Percentiles rank a stretch among this genome's conserved stretches.
Evolutionary conservation across 306 rosid species (phyloP).

Genomic region (Macrotyloma uniflorum): DNA sequence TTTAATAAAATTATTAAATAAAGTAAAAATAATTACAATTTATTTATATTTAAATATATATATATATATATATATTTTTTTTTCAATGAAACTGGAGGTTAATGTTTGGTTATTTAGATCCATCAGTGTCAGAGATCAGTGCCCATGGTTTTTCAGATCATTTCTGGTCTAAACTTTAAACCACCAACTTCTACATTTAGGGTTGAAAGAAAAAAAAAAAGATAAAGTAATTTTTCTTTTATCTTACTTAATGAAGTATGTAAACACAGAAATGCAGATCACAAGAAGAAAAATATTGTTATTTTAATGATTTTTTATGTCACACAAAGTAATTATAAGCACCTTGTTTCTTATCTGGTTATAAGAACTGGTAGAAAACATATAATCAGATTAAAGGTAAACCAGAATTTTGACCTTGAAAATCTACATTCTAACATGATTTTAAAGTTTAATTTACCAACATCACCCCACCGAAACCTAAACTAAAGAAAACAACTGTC

Average conservation of each 20-base stretch:
- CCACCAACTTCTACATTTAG: conserved; percentile 42
- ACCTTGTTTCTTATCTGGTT: background rate
- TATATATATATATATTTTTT: too few species aligned
- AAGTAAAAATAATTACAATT: too few species aligned
- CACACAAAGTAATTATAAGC: too few species aligned
- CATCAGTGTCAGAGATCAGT: background rate
- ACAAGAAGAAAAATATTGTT: too few species aligned
- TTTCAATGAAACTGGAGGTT: background rate
- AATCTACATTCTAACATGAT: too few species aligned
- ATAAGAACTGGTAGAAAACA: too few species aligned
- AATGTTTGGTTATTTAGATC: conserved; percentile 9
- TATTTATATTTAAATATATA: too few species aligned
- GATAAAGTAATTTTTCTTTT: background rate
- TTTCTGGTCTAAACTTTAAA: conserved; percentile 47
- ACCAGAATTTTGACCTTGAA: too few species aligned
- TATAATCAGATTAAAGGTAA: too few species aligned
- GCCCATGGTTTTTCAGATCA: conserved; percentile 61
- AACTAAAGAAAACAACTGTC: conserved; percentile 53
- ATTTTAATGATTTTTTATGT: too few species aligned
- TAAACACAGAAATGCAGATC: too few species aligned
- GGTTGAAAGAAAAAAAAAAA: background rate
- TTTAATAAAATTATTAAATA: too few species aligned
- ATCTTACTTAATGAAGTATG: background rate
- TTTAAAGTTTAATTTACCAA: background rate
- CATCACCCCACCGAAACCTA: conserved; percentile 35